Percentiles rank a stretch among this genome's conserved stretches.
Conservation (phyloP, 352 stramenopile genomes). For the Phytophthora colocasiae region DNA sequence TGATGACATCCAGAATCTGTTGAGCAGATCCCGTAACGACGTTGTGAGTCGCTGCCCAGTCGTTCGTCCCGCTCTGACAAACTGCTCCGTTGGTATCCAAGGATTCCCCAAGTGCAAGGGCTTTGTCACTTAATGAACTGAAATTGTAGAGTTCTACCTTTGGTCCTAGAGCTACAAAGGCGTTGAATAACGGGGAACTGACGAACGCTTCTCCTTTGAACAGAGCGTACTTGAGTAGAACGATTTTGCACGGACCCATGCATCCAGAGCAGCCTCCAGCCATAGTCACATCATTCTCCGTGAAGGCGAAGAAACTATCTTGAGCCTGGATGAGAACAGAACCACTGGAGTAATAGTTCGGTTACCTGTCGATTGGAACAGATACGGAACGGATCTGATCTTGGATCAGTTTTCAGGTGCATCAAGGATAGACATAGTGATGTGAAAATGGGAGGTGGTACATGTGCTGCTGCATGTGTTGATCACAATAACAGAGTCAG, state of each 20-base stretch:
- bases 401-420: no score
- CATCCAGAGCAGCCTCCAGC: constrained; percentile 15
- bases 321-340: constrained; percentile 17
- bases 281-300: constrained; percentile 19
- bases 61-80: constrained; percentile 29
- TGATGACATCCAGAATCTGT: constrained; percentile 15
- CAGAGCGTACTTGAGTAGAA: constrained; percentile 23
- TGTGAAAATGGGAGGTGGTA: no score
- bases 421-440: no score
- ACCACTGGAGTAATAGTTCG: background rate
- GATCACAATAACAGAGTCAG: no score
- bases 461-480: no score
- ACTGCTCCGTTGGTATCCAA: constrained; percentile 20
- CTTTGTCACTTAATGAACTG: constrained; percentile 7
- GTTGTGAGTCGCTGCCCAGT: constrained; percentile 21
- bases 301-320: constrained; percentile 21
- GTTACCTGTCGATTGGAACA: no score
- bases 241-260: constrained; percentile 23
- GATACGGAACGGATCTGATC: no score
- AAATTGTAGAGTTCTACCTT: constrained; percentile 15
- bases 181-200: constrained; percentile 22
- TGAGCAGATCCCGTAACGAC: constrained; percentile 14
- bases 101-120: constrained; percentile 7
- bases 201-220: constrained; percentile 20
- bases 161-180: constrained; percentile 4